Evolutionary conservation across 441 rosid genomes (phyloP).

Genomic region (Gossypium schwendimanii): DNA sequence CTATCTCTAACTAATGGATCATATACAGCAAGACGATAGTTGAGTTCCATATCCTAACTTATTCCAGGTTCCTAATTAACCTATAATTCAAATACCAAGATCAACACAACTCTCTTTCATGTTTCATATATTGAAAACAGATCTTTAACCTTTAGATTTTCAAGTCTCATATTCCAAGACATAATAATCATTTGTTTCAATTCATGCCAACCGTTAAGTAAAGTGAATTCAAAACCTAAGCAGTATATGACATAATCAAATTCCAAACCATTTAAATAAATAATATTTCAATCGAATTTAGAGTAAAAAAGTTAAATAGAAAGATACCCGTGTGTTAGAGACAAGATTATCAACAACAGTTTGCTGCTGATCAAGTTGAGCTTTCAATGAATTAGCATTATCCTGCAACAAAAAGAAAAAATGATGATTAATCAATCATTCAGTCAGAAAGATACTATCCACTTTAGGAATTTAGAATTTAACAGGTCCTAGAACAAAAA

Average conservation of each 20-base stretch:
- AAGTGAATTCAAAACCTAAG: background rate
- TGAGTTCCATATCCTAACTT: background rate
- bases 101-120: background rate
- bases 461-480: background rate
- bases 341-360: conserved; percentile 81
- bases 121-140: background rate
- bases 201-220: background rate
- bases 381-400: conserved; percentile 66
- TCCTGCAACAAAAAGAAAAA: conserved; percentile 42
- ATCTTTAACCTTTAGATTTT: background rate
- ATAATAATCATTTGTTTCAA: background rate
- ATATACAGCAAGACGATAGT: background rate
- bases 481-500: background rate
- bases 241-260: background rate
- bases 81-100: background rate
- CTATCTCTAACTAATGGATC: background rate
- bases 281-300: background rate
- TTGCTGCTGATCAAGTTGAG: conserved; percentile 87
- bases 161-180: background rate
- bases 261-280: background rate
- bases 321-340: conserved; percentile 82
- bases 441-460: background rate
- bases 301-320: background rate
- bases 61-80: background rate
- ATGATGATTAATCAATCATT: background rate